Evolutionary conservation across 441 rosid species (phyloP), one percentile per base, ranked within the genome.

Genomic region (Hura crepitans): DNA sequence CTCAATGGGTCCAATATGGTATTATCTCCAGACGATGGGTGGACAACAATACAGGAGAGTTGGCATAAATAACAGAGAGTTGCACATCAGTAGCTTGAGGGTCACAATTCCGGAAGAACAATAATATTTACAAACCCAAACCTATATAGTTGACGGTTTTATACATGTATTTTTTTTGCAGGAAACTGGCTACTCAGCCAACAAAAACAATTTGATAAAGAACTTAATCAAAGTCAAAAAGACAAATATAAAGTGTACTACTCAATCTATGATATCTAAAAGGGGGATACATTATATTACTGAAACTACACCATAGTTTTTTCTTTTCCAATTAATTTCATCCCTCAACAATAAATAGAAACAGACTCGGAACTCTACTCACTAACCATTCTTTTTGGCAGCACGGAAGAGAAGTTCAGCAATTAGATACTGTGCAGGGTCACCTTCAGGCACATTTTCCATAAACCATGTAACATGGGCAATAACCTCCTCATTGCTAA

Each of bases 401-500:
- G 97, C 98, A 42, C 97, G 97, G 80, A 89, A 86, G 23, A 93
- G 87, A 73, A 93, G 93, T 86, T 91, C 96, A 6, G 98, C 90
- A 74, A 93, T 83, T 73, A 93, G 97, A 81, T 91, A 88, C 75
- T 93, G 97, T 49, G 98, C 97, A 75, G 98, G 98, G 83, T 93
- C 97, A 0, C 98, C 98, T 81, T 86, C 96, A 42, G 97, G 98
- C 55, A 85, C 92, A 77, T 89, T 93, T 79, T 93, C 98, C 72
- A 93, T 93, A 84, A 93, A 93, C 98, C 98, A 93, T 15, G 89
- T 89, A 70, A 93, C 98, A 80, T 85, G 98, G 43, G 98, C 93
- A 79, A 91, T 93, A 37, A 93, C 92, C 81, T 93, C 97, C 79
- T 93, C 98, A 71, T 91, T 93, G 87, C 94, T 91, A 73, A 93